phyloP scores from a whole-genome alignment of 192 early-diverging fungal species.

The Rhizophagus sp. region DNA sequence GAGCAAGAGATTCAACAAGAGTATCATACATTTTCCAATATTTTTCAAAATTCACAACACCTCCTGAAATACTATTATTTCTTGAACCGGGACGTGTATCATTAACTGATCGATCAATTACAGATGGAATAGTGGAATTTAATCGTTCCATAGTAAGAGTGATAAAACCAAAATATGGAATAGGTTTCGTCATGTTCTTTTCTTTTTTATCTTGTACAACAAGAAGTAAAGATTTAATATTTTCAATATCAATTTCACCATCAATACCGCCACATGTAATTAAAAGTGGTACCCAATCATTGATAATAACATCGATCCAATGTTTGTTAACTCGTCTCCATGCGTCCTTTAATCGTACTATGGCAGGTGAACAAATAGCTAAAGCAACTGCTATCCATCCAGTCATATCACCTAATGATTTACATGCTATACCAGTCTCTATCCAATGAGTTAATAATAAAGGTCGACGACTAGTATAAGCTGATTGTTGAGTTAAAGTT shows the following conservation, averaged over 20 bases:
- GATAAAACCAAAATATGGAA: constrained; percentile 68
- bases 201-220: constrained; percentile 20
- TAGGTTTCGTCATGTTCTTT: constrained; percentile 27
- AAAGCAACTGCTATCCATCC: constrained; percentile 69
- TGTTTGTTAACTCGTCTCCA: constrained; percentile 62
- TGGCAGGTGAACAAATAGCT: constrained; percentile 64
- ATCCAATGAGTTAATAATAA: constrained; percentile 72
- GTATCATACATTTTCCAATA: constrained; percentile 44
- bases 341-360: constrained; percentile 66
- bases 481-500: constrained; percentile 51
- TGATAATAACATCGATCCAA: constrained; percentile 50
- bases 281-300: constrained; percentile 61
- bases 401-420: constrained; percentile 60
- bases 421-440: constrained; percentile 55
- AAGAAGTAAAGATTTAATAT: constrained; percentile 30
- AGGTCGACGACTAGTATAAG: constrained; percentile 48
- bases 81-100: constrained; percentile 1
- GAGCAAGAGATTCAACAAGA: constrained; percentile 6
- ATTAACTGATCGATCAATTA: not conserved
- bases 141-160: constrained; percentile 52
- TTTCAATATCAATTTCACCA: constrained; percentile 53
- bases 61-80: constrained; percentile 25
- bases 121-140: constrained; percentile 39
- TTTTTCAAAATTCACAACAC: constrained; percentile 41
- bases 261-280: constrained; percentile 37